Percentiles rank a stretch among this genome's conserved stretches.
These are phyloP conservation scores for Talaromyces trachyspermus DNA, from an alignment of 495 filamentous ascomycete species.

Conservation along the genomic window DNA sequence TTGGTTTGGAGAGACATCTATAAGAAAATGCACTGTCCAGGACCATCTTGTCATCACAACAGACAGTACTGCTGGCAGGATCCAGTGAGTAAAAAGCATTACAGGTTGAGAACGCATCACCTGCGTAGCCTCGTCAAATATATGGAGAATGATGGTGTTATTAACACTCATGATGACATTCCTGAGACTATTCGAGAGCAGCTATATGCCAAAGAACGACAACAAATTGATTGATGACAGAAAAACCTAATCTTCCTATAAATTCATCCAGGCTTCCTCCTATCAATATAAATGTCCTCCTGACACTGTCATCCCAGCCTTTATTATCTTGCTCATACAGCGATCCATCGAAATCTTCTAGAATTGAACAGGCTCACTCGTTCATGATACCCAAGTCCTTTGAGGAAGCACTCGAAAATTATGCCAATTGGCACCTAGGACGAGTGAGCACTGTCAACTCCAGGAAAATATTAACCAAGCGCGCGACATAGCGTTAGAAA, in stretches of 20 bases:
- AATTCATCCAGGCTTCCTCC: conserved; percentile 7
- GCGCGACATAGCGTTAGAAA: conserved; percentile 14
- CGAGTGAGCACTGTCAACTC: conserved; percentile 13
- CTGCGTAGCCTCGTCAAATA: conserved; percentile 3
- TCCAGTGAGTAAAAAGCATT: conserved; percentile 5
- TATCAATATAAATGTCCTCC: conserved; percentile 16
- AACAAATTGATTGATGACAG: conserved; percentile 6
- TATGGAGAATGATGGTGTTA: conserved; percentile 9
- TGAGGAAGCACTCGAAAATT: conserved; percentile 13
- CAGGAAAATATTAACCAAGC: conserved; percentile 14
- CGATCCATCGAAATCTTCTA: not conserved
- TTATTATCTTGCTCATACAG: not conserved
- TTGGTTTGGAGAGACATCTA: conserved; percentile 4
- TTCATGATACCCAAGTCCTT: conserved; percentile 7
- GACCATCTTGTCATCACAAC: not conserved
- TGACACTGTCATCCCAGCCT: conserved; percentile 6
- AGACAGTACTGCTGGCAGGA: conserved; percentile 1
- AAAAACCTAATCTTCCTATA: not conserved
- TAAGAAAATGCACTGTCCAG: not conserved
- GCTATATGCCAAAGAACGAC: conserved; percentile 14
- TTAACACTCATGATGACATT: conserved; percentile 10
- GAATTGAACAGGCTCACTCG: not conserved
- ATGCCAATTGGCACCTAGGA: conserved; percentile 17
- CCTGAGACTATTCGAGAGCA: conserved; percentile 9
- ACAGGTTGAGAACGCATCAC: conserved; percentile 4